Evolutionary conservation across 441 rosid genomes (phyloP).

Genomic region (Euphorbia schlechtendalii): DNA sequence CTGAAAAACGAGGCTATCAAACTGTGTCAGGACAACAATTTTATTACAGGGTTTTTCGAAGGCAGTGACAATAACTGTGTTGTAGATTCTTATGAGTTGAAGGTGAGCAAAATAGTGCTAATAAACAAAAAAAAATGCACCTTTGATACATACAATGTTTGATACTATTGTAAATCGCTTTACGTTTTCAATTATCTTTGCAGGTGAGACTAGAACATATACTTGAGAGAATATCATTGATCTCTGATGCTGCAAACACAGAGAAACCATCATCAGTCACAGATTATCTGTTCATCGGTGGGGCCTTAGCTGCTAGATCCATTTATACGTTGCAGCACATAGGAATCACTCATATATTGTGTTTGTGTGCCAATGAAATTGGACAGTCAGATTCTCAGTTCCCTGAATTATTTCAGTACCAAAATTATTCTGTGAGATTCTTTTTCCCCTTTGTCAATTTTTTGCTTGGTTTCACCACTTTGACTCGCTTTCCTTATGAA

Average conservation of each 20-base stretch:
- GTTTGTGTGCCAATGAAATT: constrained; percentile 93
- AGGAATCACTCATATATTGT: constrained; percentile 77
- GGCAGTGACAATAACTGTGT: constrained; percentile 79
- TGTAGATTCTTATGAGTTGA: constrained; percentile 92
- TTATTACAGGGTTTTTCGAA: constrained; percentile 89
- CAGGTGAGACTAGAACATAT: constrained; percentile 98
- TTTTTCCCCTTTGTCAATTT: constrained; percentile 8
- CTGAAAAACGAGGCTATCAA: constrained; percentile 71
- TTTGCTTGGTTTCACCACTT: constrained; percentile 1
- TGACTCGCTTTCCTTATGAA: background rate
- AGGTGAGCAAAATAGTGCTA: constrained; percentile 38
- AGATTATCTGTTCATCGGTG: constrained; percentile 69
- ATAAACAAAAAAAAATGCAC: constrained; percentile 11
- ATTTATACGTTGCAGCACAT: constrained; percentile 73
- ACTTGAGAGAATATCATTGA: constrained; percentile 91
- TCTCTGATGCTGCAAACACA: constrained; percentile 90
- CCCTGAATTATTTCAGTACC: constrained; percentile 70
- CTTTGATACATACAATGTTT: background rate
- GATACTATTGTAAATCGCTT: background rate
- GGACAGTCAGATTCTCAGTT: constrained; percentile 95
- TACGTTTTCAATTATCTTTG: constrained; percentile 12
- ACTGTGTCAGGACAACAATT: constrained; percentile 93
- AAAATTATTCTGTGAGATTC: constrained; percentile 76
- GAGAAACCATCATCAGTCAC: constrained; percentile 91
- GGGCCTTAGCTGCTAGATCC: constrained; percentile 93